Evolutionary conservation across 208 protist genomes (phyloP).

Genomic region (Strigomonas galati): DNA sequence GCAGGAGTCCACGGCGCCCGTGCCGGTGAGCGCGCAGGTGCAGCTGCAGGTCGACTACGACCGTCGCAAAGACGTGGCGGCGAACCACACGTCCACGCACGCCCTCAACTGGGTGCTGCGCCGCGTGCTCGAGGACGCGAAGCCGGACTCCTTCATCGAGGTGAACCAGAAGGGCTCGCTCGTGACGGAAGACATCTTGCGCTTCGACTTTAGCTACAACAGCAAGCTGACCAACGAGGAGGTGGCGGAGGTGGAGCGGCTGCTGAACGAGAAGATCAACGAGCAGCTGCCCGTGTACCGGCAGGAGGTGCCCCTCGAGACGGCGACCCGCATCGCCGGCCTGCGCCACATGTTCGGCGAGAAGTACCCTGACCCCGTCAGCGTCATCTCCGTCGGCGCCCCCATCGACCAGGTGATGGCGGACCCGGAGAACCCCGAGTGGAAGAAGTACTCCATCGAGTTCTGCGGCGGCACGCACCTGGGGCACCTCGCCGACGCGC

Average conservation of each 20-base stretch:
- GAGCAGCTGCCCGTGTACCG: constrained; percentile 80
- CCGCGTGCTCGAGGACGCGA: constrained; percentile 82
- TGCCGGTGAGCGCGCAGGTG: constrained; percentile 67
- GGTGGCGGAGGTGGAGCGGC: constrained; percentile 78
- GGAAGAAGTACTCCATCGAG: constrained; percentile 93
- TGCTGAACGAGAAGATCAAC: constrained; percentile 88
- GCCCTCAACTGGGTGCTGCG: constrained; percentile 97
- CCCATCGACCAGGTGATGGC: constrained; percentile 87
- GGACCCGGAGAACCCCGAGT: constrained; percentile 86
- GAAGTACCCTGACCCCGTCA: constrained; percentile 98
- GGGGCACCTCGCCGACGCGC: constrained; percentile 72
- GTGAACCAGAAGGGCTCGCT: constrained; percentile 95
- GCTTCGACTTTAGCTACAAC: constrained; percentile 97
- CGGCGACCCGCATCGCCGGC: constrained; percentile 68
- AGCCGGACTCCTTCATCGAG: constrained; percentile 76
- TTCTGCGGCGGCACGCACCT: constrained; percentile 98
- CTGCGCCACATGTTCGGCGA: constrained; percentile 96
- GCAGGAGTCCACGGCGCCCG: constrained; percentile 45
- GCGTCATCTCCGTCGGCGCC: constrained; percentile 96
- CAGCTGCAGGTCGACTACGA: constrained; percentile 90
- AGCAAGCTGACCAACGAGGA: constrained; percentile 80
- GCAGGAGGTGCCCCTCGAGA: constrained; percentile 82
- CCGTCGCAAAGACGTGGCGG: constrained; percentile 67
- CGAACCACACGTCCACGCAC: constrained; percentile 98
- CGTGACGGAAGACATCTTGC: constrained; percentile 89